phyloP scores from a whole-genome alignment of 2,329 filamentous ascomycete genomes.

The Didymella exigua region DNA sequence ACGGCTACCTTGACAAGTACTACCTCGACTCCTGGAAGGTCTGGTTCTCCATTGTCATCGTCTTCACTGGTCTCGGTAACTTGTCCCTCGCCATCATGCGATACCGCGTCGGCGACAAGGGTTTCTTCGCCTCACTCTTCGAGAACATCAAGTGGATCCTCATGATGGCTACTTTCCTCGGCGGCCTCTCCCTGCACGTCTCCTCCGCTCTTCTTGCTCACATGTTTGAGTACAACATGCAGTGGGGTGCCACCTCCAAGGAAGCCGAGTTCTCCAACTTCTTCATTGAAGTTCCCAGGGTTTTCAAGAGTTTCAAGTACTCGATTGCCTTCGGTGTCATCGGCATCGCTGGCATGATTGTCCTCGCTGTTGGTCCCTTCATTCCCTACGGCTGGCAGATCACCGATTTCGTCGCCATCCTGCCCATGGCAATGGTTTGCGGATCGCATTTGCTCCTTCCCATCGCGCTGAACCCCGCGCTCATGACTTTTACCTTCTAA shows the following conservation, averaged over 20 bases:
- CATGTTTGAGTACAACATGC: constrained; percentile 86
- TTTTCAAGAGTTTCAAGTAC: constrained; percentile 78
- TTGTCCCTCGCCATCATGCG: constrained; percentile 64
- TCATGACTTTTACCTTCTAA: constrained; percentile 79
- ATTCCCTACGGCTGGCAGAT: constrained; percentile 64
- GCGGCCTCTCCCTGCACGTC: constrained; percentile 78
- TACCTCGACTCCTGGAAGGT: constrained; percentile 73
- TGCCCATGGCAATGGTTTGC: constrained; percentile 76
- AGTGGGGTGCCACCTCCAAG: constrained; percentile 81
- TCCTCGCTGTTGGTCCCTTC: constrained; percentile 67
- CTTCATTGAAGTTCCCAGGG: constrained; percentile 81
- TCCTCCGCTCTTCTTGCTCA: constrained; percentile 78
- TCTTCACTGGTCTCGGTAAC: constrained; percentile 67
- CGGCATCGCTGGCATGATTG: constrained; percentile 66
- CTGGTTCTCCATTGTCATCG: constrained; percentile 60
- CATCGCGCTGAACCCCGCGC: constrained; percentile 72
- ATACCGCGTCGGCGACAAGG: constrained; percentile 62
- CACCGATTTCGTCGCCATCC: constrained; percentile 65
- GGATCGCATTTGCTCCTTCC: constrained; percentile 72
- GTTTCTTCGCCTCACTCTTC: constrained; percentile 56
- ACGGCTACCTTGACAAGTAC: constrained; percentile 76
- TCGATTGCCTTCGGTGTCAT: constrained; percentile 68
- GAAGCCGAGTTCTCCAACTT: constrained; percentile 83
- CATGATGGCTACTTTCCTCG: constrained; percentile 77
- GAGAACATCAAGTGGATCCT: constrained; percentile 68